Base-by-base conservation (phyloP, 441 rosid genomes). In the Dalechampia spathulata region DNA sequence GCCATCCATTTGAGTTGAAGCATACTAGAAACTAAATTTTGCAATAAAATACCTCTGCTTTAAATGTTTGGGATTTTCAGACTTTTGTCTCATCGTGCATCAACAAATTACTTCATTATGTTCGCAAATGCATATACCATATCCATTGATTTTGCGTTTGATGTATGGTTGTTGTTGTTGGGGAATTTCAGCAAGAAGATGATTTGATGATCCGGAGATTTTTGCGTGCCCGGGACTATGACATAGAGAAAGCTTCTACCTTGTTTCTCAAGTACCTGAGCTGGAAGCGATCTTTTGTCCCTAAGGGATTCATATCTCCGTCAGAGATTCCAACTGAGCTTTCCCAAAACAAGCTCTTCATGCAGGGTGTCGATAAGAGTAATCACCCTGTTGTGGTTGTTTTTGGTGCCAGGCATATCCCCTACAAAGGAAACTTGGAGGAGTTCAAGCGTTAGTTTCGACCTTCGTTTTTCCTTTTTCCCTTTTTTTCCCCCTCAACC, bases 171-270 rank as follows among this genome's bases (percentile, higher is more conserved):
- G n/a, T n/a, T n/a, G n/a, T n/a, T n/a, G 42, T 57, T 39, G 37
- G 38, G 52, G 26, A 25, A 53, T 49, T 49, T 49, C 61, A 90
- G 97, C 83, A 84, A 53, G 83, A 62, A 45, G 95, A 91, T 77
- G 96, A 87, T 68, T 72, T 78, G 43, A 79, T 72, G 89, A 66
- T 91, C 55, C 60, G 95, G 66, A 73, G 98, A 69, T 91, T 91
- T 72, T 70, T 91, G 50, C 62, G 93, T n/a, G 98, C 98, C 52
- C 83, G 96, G 15, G 92, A 91, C 56, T 66, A 77, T 1, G 98
- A 91, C 63, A 73, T 91, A 15, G 92, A 87, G 70, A 91, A 83
- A 70, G 96, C 96, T 37, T 80, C 88, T 11, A 68, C 70, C 61
- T 39, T 85, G 46, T 81, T 91, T 36, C 72, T 85, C 2, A 87